These are phyloP conservation scores for Citeromyces hawaiiensis DNA, from an alignment of 1,139 yeast species.

Conservation along the genomic window DNA sequence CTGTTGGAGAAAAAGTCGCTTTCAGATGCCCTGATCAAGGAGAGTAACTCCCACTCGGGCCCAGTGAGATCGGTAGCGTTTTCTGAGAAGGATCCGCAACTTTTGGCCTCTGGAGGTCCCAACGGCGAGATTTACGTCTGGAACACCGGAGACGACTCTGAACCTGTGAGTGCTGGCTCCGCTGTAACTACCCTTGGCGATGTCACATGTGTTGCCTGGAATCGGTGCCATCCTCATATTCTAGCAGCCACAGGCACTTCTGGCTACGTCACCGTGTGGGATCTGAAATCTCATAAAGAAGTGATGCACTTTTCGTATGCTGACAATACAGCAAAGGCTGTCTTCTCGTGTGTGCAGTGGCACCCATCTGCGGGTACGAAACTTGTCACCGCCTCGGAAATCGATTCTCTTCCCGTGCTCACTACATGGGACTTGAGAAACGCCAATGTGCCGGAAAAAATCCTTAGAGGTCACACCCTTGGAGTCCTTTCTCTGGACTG, in stretches of 20 bases:
- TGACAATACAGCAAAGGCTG: slow-evolving; percentile 35
- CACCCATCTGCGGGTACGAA: slow-evolving; percentile 91
- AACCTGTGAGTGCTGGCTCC: slow-evolving; percentile 63
- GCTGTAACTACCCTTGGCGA: slow-evolving; percentile 78
- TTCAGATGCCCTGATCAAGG: slow-evolving; percentile 28
- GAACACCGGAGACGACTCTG: slow-evolving; percentile 57
- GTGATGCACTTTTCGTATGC: slow-evolving; percentile 72
- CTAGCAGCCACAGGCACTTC: slow-evolving; percentile 79
- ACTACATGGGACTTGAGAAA: slow-evolving; percentile 92
- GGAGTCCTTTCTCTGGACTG: slow-evolving; percentile 89
- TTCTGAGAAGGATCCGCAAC: slow-evolving; percentile 59
- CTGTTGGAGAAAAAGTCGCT: slow-evolving; percentile 24
- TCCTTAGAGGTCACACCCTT: slow-evolving; percentile 70
- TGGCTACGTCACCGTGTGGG: slow-evolving; percentile 91
- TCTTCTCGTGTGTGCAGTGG: slow-evolving; percentile 50
- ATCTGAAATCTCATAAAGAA: slow-evolving; percentile 75
- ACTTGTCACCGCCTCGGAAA: slow-evolving; percentile 77
- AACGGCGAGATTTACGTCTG: slow-evolving; percentile 82
- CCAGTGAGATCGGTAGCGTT: slow-evolving; percentile 66
- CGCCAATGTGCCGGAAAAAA: slow-evolving; percentile 73
- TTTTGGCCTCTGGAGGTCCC: slow-evolving; percentile 78
- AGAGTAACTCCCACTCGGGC: slow-evolving; percentile 51
- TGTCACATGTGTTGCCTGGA: slow-evolving; percentile 81
- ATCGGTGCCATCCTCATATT: slow-evolving; percentile 71
- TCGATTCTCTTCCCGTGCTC: slow-evolving; percentile 70